These are phyloP conservation scores for Russula dissimulans DNA, from an alignment of 768 basidiomycete genomes.

Conservation along the genomic window DNA sequence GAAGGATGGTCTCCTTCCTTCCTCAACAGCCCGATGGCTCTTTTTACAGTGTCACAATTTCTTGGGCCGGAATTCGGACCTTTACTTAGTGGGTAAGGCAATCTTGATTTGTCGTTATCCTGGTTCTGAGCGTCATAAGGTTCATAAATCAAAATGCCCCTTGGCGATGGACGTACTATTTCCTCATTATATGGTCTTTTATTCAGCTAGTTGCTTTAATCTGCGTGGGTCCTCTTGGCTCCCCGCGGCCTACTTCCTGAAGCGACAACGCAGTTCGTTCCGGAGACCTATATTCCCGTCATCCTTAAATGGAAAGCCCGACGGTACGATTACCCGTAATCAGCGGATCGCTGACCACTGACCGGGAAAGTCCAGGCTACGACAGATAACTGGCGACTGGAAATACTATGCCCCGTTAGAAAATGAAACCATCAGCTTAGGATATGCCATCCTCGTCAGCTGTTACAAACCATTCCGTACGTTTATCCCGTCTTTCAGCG, in stretches of 20 bases:
- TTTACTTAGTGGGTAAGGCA: slow-evolving; percentile 45
- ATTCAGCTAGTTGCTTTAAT: slow-evolving; percentile 43
- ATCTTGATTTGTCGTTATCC: not conserved
- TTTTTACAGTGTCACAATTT: slow-evolving; percentile 46
- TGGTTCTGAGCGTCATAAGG: not conserved
- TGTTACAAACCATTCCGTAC: slow-evolving; percentile 67
- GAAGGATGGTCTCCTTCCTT: not conserved
- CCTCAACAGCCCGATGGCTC: slow-evolving; percentile 41
- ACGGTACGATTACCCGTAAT: slow-evolving; percentile 27
- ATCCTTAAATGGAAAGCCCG: slow-evolving; percentile 52
- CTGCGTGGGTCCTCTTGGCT: slow-evolving; percentile 30
- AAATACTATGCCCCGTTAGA: slow-evolving; percentile 56
- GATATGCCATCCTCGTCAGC: slow-evolving; percentile 43
- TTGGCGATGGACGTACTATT: slow-evolving; percentile 76
- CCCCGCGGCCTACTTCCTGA: not conserved
- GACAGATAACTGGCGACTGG: slow-evolving; percentile 44
- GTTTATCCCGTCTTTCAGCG: slow-evolving; percentile 22
- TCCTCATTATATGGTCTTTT: slow-evolving; percentile 64
- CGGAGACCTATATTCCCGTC: slow-evolving; percentile 63
- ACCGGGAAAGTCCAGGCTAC: slow-evolving; percentile 30
- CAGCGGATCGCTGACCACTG: not conserved
- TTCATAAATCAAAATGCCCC: slow-evolving; percentile 35
- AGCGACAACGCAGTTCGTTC: slow-evolving; percentile 40
- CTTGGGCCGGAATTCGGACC: slow-evolving; percentile 50
- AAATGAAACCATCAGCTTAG: slow-evolving; percentile 35